Conservation (phyloP, 768 basidiomycete genomes). For the Amanita thiersii region DNA sequence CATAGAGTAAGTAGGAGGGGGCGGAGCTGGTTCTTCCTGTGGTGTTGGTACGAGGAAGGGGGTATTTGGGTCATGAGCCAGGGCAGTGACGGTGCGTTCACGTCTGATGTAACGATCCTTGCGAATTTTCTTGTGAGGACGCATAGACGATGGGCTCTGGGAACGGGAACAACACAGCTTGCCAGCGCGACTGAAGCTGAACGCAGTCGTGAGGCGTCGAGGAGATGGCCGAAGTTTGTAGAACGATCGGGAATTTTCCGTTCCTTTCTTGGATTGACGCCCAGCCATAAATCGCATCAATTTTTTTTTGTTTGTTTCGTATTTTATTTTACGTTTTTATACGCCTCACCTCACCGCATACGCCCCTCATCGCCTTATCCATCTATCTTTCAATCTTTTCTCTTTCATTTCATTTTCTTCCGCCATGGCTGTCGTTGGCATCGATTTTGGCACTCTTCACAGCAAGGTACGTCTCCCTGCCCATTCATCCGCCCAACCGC, state of each 20-base stretch:
- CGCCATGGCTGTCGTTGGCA: constrained; percentile 86
- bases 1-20: constrained; percentile 29
- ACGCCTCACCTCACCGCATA: background rate
- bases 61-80: constrained; percentile 51
- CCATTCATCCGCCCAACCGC: constrained; percentile 2
- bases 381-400: background rate
- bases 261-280: background rate
- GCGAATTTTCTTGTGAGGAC: constrained; percentile 54
- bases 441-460: constrained; percentile 87
- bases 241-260: background rate
- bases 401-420: background rate
- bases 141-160: constrained; percentile 43
- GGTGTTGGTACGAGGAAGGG: constrained; percentile 43
- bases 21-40: constrained; percentile 38
- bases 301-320: background rate
- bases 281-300: background rate
- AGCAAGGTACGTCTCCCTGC: constrained; percentile 55
- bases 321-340: background rate
- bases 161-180: no score
- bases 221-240: no score
- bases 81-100: constrained; percentile 62
- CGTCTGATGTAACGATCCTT: constrained; percentile 49
- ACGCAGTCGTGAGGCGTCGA: no score
- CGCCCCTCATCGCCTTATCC: background rate
- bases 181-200: no score